phyloP scores from a whole-genome alignment of 2,329 filamentous ascomycete species.

The Lasiodiplodia sp. region DNA sequence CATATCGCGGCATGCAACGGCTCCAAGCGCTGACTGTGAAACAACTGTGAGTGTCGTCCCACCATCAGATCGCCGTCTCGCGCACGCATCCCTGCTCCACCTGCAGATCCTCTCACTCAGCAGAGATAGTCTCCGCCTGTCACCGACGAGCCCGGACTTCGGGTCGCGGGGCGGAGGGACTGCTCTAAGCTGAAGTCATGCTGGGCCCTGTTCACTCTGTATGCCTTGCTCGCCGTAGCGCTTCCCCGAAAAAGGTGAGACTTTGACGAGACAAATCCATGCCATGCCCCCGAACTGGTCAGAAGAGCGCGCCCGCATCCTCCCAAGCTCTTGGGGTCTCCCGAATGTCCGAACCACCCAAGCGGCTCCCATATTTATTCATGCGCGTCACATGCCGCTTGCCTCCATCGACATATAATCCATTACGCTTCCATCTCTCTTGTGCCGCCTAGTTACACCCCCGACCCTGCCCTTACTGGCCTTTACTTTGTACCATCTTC shows the following conservation, averaged over 20 bases:
- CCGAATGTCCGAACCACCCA: conserved; percentile 5
- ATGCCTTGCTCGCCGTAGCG: neutral
- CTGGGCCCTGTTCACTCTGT: neutral
- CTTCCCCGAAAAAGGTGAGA: conserved; percentile 16
- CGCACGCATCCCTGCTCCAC: neutral
- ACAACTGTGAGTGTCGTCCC: neutral
- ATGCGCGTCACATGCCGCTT: neutral
- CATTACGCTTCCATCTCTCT: conserved; percentile 20
- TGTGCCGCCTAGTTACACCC: conserved; percentile 14
- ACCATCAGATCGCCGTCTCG: neutral
- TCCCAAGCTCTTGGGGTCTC: conserved; percentile 1
- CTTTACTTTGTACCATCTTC: neutral
- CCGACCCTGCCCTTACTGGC: neutral
- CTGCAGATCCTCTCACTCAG: conserved; percentile 24
- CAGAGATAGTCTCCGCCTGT: neutral
- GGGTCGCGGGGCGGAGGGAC: conserved; percentile 18
- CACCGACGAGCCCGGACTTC: conserved; percentile 14
- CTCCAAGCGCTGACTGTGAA: conserved; percentile 20
- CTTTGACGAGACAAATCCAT: conserved; percentile 7
- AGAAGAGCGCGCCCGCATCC: neutral
- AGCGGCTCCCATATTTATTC: conserved; percentile 15
- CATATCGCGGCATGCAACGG: neutral
- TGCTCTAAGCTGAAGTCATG: conserved; percentile 27
- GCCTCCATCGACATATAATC: conserved; percentile 9
- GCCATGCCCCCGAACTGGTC: neutral